phyloP scores from a whole-genome alignment of 371 early-diverging fungal genomes.

The Syncephalastrum monosporum region DNA sequence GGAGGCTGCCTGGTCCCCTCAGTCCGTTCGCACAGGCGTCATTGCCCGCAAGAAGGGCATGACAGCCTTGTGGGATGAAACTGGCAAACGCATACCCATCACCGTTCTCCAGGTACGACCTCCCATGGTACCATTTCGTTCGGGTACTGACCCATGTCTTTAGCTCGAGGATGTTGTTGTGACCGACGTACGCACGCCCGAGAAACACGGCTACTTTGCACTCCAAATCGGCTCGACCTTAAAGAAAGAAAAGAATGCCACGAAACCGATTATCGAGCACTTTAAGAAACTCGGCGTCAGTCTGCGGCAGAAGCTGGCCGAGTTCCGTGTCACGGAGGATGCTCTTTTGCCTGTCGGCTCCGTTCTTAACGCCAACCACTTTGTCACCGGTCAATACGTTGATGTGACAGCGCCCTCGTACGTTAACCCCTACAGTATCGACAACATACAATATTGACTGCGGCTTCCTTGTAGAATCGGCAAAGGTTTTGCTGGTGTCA shows the following conservation, averaged over 20 bases:
- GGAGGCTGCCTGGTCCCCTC: conserved; percentile 34
- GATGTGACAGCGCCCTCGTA: conserved; percentile 86
- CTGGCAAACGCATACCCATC: conserved; percentile 89
- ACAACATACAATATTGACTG: conserved; percentile 1
- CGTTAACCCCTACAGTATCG: conserved; percentile 22
- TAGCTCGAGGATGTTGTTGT: conserved; percentile 77
- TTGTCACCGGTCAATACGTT: conserved; percentile 93
- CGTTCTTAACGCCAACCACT: conserved; percentile 80
- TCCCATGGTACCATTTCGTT: neutral
- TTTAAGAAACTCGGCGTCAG: conserved; percentile 69
- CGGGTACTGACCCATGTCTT: neutral
- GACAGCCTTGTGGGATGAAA: conserved; percentile 93
- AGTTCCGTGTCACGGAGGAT: conserved; percentile 85
- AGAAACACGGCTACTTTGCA: conserved; percentile 63
- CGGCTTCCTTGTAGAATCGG: conserved; percentile 59
- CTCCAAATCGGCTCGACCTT: conserved; percentile 83
- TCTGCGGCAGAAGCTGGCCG: conserved; percentile 76
- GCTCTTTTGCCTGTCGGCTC: conserved; percentile 85
- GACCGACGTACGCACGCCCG: conserved; percentile 60
- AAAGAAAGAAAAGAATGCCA: conserved; percentile 59
- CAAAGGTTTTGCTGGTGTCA: conserved; percentile 96
- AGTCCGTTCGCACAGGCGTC: conserved; percentile 71
- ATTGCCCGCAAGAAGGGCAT: conserved; percentile 93
- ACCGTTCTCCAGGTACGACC: conserved; percentile 83
- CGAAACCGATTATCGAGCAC: conserved; percentile 75